Evolutionary conservation across 106 monocot genomes (phyloP).

Genomic region (Gastrodia elata): DNA sequence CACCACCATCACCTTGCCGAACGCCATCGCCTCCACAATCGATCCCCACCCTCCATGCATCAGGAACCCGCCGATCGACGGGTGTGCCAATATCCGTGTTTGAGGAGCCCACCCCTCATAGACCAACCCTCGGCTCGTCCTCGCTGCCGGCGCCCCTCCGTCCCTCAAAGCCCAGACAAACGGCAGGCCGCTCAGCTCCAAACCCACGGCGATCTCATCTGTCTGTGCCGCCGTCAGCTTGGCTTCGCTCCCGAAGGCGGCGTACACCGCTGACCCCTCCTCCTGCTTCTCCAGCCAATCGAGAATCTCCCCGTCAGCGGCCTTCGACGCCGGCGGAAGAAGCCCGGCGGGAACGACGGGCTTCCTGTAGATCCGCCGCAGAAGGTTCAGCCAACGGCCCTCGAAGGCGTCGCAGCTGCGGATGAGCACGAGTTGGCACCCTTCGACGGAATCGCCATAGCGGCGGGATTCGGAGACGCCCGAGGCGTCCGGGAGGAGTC

Average conservation of each 20-base stretch:
- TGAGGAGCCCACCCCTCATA: conserved; percentile 66
- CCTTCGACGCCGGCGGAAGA: conserved; percentile 10
- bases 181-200: conserved; percentile 34
- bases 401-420: conserved; percentile 36
- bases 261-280: too few relatives aligned
- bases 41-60: conserved; percentile 63
- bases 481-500: not conserved
- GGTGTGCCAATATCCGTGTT: conserved; percentile 33
- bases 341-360: conserved; percentile 44
- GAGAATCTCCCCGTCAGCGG: not conserved
- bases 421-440: conserved; percentile 27
- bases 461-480: conserved; percentile 13
- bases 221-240: not conserved
- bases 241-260: too few relatives aligned
- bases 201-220: conserved; percentile 34
- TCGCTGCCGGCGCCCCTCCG: not conserved
- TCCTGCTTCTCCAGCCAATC: not conserved
- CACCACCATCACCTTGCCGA: conserved; percentile 37
- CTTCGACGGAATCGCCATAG: conserved; percentile 27
- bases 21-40: conserved; percentile 40
- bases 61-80: conserved; percentile 37
- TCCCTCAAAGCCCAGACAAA: conserved; percentile 62
- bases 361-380: conserved; percentile 23
- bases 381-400: conserved; percentile 38
- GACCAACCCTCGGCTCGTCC: conserved; percentile 30